These are phyloP conservation scores for Oryza meyeriana DNA, from an alignment of 176 grass and related monocot species.

Conservation along the genomic window DNA sequence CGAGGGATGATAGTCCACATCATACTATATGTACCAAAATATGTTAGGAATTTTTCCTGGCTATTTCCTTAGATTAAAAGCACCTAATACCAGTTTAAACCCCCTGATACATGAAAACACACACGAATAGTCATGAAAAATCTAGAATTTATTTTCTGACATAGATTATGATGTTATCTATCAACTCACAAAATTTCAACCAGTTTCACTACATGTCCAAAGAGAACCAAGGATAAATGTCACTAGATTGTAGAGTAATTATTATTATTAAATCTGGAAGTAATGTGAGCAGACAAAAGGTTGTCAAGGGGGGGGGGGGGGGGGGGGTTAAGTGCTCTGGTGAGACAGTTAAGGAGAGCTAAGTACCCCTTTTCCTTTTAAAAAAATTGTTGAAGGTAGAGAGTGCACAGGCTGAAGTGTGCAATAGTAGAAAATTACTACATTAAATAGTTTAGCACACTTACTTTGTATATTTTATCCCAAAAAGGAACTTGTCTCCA, in stretches of 20 bases:
- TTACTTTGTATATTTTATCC: constrained; percentile 95
- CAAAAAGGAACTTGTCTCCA: constrained; percentile 86
- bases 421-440: constrained; percentile 18
- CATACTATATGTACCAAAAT: no score
- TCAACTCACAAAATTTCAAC: background rate
- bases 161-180: background rate
- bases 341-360: no score
- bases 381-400: background rate
- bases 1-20: no score
- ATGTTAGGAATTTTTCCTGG: no score
- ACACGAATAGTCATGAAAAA: background rate
- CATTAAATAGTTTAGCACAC: background rate
- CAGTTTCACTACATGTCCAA: no score
- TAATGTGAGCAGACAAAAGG: background rate
- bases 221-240: background rate
- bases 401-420: background rate
- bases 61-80: no score
- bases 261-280: background rate
- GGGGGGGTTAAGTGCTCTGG: no score
- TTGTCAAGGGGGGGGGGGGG: no score
- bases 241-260: background rate
- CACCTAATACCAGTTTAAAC: no score
- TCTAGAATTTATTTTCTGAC: background rate
- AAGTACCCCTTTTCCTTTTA: background rate
- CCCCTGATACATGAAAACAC: no score